Evolutionary conservation across 2,329 filamentous ascomycete genomes (phyloP).

Genomic region (Atkinsonella hypoxylon): DNA sequence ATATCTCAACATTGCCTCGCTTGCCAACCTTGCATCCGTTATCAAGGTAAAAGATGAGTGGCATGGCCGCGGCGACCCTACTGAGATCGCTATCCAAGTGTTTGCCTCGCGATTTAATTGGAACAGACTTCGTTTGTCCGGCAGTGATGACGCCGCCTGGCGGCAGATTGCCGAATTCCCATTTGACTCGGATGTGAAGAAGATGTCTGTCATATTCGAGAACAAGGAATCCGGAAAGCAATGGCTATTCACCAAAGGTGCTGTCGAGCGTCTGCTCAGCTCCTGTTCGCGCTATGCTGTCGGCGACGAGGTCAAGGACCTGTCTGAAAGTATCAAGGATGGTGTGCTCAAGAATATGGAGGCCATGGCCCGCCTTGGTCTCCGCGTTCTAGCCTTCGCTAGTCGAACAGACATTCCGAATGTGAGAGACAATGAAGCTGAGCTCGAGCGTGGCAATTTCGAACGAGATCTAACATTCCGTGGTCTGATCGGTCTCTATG

Average conservation of each 20-base stretch:
- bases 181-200: constrained; percentile 40
- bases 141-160: constrained; percentile 39
- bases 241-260: constrained; percentile 41
- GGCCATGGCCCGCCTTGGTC: constrained; percentile 42
- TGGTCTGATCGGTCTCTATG: constrained; percentile 54
- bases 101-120: constrained; percentile 58
- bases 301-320: constrained; percentile 12
- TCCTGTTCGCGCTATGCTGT: constrained; percentile 32
- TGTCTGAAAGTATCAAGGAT: constrained; percentile 43
- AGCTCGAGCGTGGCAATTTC: constrained; percentile 36
- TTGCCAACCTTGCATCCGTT: constrained; percentile 54
- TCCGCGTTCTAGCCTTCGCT: constrained; percentile 55
- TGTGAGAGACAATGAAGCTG: constrained; percentile 23
- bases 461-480: constrained; percentile 56
- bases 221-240: constrained; percentile 26
- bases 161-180: constrained; percentile 48
- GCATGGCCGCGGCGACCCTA: constrained; percentile 52
- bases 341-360: constrained; percentile 16
- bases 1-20: constrained; percentile 50
- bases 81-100: constrained; percentile 62
- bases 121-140: constrained; percentile 41
- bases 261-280: constrained; percentile 38
- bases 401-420: constrained; percentile 30
- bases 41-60: constrained; percentile 42
- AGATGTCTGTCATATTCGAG: constrained; percentile 40